Percentiles rank a stretch among this genome's conserved stretches.
Conservation (phyloP, 202 grass and related monocot genomes). For the Tripidium arundinaceum region DNA sequence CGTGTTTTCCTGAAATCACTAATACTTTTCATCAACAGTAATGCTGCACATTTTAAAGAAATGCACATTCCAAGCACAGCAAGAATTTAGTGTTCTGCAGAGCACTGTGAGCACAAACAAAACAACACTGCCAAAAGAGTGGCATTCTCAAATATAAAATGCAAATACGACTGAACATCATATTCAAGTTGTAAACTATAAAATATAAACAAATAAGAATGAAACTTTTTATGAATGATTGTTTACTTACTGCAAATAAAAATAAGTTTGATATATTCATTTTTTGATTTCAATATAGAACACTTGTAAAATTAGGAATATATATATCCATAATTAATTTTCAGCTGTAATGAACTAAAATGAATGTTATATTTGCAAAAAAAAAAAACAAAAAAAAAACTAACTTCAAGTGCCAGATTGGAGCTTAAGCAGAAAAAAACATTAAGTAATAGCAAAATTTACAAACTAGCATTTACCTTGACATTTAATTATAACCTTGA, state of each 20-base stretch:
- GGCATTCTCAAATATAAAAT: not conserved
- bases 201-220: no score
- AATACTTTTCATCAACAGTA: not conserved
- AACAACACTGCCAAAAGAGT: not conserved
- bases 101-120: not conserved
- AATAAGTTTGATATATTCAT: no score
- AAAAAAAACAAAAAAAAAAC: not conserved
- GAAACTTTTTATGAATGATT: no score
- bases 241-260: no score
- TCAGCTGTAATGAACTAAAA: not conserved
- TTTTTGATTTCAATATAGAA: no score
- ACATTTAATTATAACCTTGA: not conserved
- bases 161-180: not conserved
- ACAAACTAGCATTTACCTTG: not conserved
- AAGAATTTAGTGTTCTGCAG: not conserved
- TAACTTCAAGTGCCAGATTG: not conserved
- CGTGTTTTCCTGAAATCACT: not conserved
- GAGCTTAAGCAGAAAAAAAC: not conserved
- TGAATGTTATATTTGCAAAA: not conserved
- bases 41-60: not conserved
- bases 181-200: no score
- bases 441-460: not conserved
- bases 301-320: no score
- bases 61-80: not conserved
- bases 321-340: no score